Evolutionary conservation across 768 basidiomycete genomes (phyloP), one percentile per base, ranked within the genome.

Genomic region (Hericium alpestre): DNA sequence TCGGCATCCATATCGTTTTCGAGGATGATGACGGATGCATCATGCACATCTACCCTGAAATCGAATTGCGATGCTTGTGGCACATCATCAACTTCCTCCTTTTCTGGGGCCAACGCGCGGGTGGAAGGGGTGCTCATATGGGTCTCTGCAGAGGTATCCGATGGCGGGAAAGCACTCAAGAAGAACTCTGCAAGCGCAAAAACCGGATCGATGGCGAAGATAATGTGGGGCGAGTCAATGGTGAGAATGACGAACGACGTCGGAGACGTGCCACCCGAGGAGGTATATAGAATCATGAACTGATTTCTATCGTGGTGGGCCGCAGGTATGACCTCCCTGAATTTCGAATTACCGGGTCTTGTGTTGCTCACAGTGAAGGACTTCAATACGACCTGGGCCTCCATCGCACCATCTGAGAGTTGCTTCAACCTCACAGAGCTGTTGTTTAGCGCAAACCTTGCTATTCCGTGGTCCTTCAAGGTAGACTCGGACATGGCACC

Each of bases 301-400:
- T 96, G 92, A 58, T 94, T 93, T 53, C 89, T 76, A 58, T 86
- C 80, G 63, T 96, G 92, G 56, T 84, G 80, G 13, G 91, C 87
- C 5, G 93, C 86, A 12, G 96, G 95, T 59, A 99, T 90, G 56
- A 99, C 93, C 69, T 98, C 94, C 43, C 93, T 82, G 74, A 93
- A 97, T 64, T 80, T 86, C 23, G 91, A 88, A 50, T 75, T 75
- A 7, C 91, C 90, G 0, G 89, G 80, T 54, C 86, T 78, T 2
- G 86, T 97, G 67, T 95, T 94, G 69, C 80, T 84, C 77, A 97
- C 86, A 0, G 92, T 92, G 65, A 98, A 86, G 0, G 95, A 94
- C 63, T 84, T 83, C n/a, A 97, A 71, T 25, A 93, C 77, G 51
- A 97, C 72, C 70, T 96, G 93, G 2, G 87, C 85, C 68, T 96